Base-by-base conservation (phyloP, 768 basidiomycete species). In the Heimioporus sp. region DNA sequence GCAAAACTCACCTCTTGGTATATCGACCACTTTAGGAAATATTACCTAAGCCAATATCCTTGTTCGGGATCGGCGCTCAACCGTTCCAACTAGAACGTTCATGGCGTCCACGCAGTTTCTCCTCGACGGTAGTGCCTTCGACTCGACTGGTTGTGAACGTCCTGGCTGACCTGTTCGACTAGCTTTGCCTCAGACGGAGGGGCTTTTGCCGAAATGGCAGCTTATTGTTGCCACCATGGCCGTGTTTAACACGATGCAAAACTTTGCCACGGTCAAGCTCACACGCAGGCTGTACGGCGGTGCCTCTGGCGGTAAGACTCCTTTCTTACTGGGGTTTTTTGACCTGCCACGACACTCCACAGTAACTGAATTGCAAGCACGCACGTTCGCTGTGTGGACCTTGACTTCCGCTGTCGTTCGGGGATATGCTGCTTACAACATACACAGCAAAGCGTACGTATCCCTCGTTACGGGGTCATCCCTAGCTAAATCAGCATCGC, bases 381-480 rank as follows among this genome's bases (percentile, higher is more conserved):
- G 96, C 42, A 90, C 93, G 5, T 97, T 97, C 65, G 95, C 81
- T 1, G 78, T 83, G 1, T 99, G 96, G 96, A 98, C 95, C 0
- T 68, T 96, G 46, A 86, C 88, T 5, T 83, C 92, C 9, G 91
- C 90, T 20, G 73, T 88, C 42, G 83, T 98, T 44, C 85, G 96
- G 34, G 73, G 78, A 43, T 94, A 94, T 60, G 90, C 92, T 11
- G 93, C 96, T 7, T 98, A 94, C 71, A 77, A 98, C 65, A 89
- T 98, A 58, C 74, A 85, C 52, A 77, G 83, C 64, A 91, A 91
- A 72, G 74, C 78, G 96, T 95, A 65, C 57, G 85, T 74, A 11
- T 39, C 46, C 17, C 10, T 30, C 24, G 17, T 11, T 13, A 28
- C 17, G 19, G 16, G 11, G 10, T 32, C 1, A 36, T 36, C 53